Percentiles rank a stretch among this genome's conserved stretches.
These are phyloP conservation scores for Nothophaeocryptopus gaeumannii DNA, from an alignment of 2,329 filamentous ascomycete genomes.

Conservation along the genomic window DNA sequence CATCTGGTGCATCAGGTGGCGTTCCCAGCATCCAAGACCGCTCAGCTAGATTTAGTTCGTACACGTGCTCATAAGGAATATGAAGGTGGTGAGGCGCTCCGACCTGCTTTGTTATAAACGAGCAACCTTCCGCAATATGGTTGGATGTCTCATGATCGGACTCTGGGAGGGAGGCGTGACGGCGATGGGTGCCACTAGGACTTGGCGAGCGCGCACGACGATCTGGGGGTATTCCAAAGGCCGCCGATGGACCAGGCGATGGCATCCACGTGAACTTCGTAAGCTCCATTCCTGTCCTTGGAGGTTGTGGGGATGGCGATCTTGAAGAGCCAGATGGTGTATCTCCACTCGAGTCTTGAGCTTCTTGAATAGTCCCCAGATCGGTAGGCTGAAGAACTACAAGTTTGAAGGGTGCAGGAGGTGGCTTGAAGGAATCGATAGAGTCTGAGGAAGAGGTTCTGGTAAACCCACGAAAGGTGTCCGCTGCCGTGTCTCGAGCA, in stretches of 20 bases:
- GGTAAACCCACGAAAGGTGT: conserved; percentile 1
- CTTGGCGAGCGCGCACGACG: conserved; percentile 20
- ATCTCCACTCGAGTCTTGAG: conserved; percentile 22
- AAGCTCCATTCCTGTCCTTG: conserved; percentile 8
- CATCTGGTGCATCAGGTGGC: conserved; percentile 27
- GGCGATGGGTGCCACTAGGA: conserved; percentile 12
- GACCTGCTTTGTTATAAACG: conserved; percentile 27
- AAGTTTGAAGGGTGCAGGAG: conserved; percentile 17
- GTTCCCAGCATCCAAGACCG: conserved; percentile 28
- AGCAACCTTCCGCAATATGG: conserved; percentile 8
- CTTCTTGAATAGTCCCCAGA: conserved; percentile 14
- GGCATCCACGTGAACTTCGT: conserved; percentile 21
- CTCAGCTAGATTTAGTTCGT: conserved; percentile 26
- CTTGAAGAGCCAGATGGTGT: conserved; percentile 21
- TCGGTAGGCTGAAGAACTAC: conserved; percentile 23
- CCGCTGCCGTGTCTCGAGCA: conserved; percentile 5
- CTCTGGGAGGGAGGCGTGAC: conserved; percentile 7
- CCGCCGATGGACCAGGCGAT: conserved; percentile 16
- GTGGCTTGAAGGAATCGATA: conserved; percentile 2
- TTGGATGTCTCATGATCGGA: conserved; percentile 3
- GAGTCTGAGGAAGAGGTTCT: not conserved
- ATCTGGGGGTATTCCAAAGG: conserved; percentile 19
- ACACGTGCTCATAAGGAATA: conserved; percentile 29
- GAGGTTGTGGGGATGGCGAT: conserved; percentile 20
- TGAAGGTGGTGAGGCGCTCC: conserved; percentile 20